Evolutionary conservation across 345 rosid genomes (phyloP).

Genomic region (Garcia nutans): DNA sequence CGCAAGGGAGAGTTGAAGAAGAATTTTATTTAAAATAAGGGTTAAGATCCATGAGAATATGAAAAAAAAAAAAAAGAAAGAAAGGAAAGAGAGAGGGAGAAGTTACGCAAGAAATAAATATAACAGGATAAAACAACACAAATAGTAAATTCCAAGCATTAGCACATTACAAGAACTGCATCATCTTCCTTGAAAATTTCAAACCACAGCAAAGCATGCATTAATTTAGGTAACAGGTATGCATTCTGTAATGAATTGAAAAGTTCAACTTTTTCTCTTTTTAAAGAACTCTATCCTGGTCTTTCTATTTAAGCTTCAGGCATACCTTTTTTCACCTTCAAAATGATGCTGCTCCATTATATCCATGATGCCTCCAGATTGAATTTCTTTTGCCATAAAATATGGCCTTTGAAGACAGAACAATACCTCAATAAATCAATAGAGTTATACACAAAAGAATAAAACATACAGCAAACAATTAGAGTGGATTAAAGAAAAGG

Average conservation of each 20-base stretch:
- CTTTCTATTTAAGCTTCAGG: background rate
- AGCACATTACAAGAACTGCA: background rate
- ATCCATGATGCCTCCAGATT: background rate
- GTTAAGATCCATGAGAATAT: background rate
- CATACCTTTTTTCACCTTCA: constrained; percentile 3
- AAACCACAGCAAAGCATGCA: background rate
- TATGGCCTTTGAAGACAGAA: background rate
- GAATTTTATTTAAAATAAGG: background rate
- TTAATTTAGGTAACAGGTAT: background rate
- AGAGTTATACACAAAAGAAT: background rate
- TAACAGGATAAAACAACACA: background rate
- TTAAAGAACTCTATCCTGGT: background rate
- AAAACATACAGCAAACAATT: background rate
- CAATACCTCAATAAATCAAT: background rate
- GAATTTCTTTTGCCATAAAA: background rate
- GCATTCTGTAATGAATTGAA: background rate
- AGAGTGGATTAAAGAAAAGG: background rate
- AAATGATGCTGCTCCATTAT: background rate
- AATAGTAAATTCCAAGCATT: no score
- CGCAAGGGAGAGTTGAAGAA: background rate
- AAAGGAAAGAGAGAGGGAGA: background rate
- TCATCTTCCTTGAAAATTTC: background rate
- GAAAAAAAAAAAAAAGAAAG: no score
- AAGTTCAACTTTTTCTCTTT: background rate
- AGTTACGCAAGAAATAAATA: background rate